A percentile compares a stretch with the other conserved stretches of the same genome.
Evolutionary conservation across 2,329 filamentous ascomycete species (phyloP).

Genomic region (Exophiala sideris): DNA sequence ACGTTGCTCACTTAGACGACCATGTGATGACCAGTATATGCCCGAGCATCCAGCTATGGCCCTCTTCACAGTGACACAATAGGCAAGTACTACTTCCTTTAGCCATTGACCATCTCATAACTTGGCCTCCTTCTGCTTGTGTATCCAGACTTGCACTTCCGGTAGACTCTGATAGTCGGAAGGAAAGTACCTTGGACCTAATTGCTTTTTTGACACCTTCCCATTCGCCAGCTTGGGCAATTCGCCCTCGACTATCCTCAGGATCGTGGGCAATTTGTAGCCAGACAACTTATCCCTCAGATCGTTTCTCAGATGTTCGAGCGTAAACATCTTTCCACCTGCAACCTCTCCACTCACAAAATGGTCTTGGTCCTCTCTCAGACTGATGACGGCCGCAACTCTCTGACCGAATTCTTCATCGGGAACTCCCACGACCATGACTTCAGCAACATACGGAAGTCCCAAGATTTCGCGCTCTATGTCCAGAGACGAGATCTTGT

Average conservation of each 20-base stretch:
- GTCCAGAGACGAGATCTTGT: constrained; percentile 47
- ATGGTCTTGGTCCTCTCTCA: constrained; percentile 7
- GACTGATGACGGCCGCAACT: constrained; percentile 41
- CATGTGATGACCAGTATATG: too few species aligned
- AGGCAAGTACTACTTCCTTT: too few species aligned
- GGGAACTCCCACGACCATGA: constrained; percentile 47
- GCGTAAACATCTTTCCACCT: constrained; percentile 6
- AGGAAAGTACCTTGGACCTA: too few species aligned
- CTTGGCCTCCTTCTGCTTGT: too few species aligned
- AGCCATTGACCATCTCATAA: too few species aligned
- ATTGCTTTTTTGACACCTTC: too few species aligned
- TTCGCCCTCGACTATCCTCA: constrained; percentile 13
- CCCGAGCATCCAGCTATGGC: too few species aligned
- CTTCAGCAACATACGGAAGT: constrained; percentile 45
- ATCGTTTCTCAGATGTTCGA: neutral
- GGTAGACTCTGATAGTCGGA: too few species aligned
- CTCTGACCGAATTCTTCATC: constrained; percentile 50
- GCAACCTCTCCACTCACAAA: neutral
- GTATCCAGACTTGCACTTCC: too few species aligned
- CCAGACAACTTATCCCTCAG: neutral
- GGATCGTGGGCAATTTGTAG: constrained; percentile 21
- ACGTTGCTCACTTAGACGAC: too few species aligned
- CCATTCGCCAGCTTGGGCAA: too few species aligned
- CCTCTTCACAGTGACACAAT: too few species aligned
- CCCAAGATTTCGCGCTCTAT: constrained; percentile 49